Evolutionary conservation across 495 filamentous ascomycete genomes (phyloP), one percentile per base, ranked within the genome.

Genomic region (Astrothelium subdiscretum): DNA sequence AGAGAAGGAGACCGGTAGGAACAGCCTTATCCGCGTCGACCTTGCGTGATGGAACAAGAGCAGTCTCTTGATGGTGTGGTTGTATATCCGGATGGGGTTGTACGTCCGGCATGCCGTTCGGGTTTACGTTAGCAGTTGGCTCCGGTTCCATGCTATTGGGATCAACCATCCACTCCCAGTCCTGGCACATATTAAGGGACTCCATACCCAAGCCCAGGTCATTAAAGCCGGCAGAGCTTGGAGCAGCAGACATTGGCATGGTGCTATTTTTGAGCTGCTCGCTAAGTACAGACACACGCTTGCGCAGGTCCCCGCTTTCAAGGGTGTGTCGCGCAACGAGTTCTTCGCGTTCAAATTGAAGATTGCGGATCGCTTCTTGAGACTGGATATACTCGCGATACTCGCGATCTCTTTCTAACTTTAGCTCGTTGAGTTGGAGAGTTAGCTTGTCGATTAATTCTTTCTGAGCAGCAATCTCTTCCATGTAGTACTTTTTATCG

Each of bases 261-360:
- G 92, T 87, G 65, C 89, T 75, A 70, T 86, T 82, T 70, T 92
- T 88, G 65, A 95, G 82, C 65, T 91, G 88, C 70, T 94, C 90
- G 69, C 85, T 87, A 64, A 97, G 82, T 66, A 90, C 85, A 70
- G 85, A 87, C 78, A 96, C 86, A 82, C 94, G 95, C 86, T 95
- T 96, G 71, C 94, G 90, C 73, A 98, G 83, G 60, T 96, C 90
- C 58, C 89, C 90, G 15, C 88, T 95, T 81, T 98, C 95, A 69
- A 94, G 81, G 58, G 92, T 97, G 77, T 98, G 91, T 29, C 79
- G 79, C 65, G 87, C 82, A 68, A 97, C 89, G 74, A 96, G 81
- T 70, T 96, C 90, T 72, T 96, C 89, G 76, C 95, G 95, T 75
- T 97, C 90, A 70, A 87, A 79, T 68, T 87, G 85, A 65, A 96